These are phyloP conservation scores for Xylaria intraflava DNA, from an alignment of 495 filamentous ascomycete genomes.

Conservation along the genomic window DNA sequence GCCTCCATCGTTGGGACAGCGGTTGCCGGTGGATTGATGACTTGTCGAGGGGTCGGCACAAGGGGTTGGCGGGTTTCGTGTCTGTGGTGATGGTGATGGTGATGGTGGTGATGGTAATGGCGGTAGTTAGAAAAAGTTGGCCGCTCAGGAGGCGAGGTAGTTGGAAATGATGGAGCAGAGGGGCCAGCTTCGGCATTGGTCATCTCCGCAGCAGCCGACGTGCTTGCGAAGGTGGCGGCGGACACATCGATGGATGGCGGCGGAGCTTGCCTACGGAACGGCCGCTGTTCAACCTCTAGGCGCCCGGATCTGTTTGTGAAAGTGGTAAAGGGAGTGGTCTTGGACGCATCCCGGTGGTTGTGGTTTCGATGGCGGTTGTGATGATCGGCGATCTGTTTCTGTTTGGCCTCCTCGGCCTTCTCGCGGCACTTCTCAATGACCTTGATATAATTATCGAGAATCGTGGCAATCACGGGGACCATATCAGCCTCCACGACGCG, in stretches of 20 bases:
- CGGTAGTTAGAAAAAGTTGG: conserved; percentile 53
- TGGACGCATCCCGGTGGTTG: conserved; percentile 36
- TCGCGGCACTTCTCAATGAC: conserved; percentile 86
- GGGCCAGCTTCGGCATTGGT: conserved; percentile 51
- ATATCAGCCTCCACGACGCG: conserved; percentile 97
- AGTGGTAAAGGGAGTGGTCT: conserved; percentile 41
- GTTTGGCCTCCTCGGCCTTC: conserved; percentile 65
- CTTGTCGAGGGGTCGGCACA: conserved; percentile 45
- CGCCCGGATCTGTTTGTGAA: conserved; percentile 45
- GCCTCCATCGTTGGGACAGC: conserved; percentile 68
- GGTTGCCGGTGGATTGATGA: conserved; percentile 60
- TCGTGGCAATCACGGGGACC: conserved; percentile 98
- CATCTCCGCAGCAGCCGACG: conserved; percentile 35
- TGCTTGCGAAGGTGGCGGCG: conserved; percentile 37
- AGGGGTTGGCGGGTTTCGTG: conserved; percentile 55
- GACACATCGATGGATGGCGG: conserved; percentile 42
- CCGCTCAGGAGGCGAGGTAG: conserved; percentile 70
- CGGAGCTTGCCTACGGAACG: conserved; percentile 42
- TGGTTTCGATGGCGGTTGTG: conserved; percentile 37
- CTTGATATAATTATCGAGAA: conserved; percentile 96
- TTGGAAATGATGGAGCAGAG: conserved; percentile 55
- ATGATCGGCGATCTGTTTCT: conserved; percentile 38
- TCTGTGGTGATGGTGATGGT: conserved; percentile 53
- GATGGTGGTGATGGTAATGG: conserved; percentile 44
- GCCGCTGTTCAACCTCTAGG: conserved; percentile 37